These are phyloP conservation scores for Fomitopsis schrenkii DNA, from an alignment of 1,284 basidiomycete species.

Conservation along the genomic window DNA sequence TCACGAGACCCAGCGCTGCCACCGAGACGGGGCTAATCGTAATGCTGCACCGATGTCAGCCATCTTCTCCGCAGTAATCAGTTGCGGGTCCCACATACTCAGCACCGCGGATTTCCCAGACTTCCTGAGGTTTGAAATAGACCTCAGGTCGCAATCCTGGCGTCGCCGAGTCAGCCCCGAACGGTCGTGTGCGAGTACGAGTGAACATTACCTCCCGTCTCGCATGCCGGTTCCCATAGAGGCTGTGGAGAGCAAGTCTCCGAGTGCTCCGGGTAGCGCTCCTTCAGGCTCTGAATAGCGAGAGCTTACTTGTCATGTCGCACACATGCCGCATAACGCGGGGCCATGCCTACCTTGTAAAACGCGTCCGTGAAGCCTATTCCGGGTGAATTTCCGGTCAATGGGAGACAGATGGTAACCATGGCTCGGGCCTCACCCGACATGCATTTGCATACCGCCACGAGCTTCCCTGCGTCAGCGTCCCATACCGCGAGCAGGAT, in stretches of 20 bases:
- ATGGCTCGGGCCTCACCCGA: conserved; percentile 44
- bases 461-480: conserved; percentile 59
- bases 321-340: not conserved
- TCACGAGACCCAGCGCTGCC: conserved; percentile 72
- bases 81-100: conserved; percentile 52
- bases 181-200: conserved; percentile 9
- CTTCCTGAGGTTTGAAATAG: conserved; percentile 83
- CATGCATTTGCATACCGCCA: conserved; percentile 89
- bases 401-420: not conserved
- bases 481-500: conserved; percentile 85
- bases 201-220: conserved; percentile 54
- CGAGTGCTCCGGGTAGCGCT: conserved; percentile 62
- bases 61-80: not conserved
- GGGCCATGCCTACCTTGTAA: conserved; percentile 55
- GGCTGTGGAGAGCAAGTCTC: conserved; percentile 61
- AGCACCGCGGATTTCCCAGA: conserved; percentile 91
- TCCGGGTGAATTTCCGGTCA: not conserved
- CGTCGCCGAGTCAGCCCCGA: conserved; percentile 1
- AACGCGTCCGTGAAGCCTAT: conserved; percentile 75
- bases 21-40: conserved; percentile 88
- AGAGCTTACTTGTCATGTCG: not conserved
- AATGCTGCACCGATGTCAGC: conserved; percentile 45
- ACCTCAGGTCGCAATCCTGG: conserved; percentile 75
- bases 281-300: conserved; percentile 43
- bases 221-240: conserved; percentile 53